Percentiles rank a stretch among this genome's conserved stretches.
These are phyloP conservation scores for Aeminium ludgeri DNA, from an alignment of 495 filamentous ascomycete species.

Conservation along the genomic window DNA sequence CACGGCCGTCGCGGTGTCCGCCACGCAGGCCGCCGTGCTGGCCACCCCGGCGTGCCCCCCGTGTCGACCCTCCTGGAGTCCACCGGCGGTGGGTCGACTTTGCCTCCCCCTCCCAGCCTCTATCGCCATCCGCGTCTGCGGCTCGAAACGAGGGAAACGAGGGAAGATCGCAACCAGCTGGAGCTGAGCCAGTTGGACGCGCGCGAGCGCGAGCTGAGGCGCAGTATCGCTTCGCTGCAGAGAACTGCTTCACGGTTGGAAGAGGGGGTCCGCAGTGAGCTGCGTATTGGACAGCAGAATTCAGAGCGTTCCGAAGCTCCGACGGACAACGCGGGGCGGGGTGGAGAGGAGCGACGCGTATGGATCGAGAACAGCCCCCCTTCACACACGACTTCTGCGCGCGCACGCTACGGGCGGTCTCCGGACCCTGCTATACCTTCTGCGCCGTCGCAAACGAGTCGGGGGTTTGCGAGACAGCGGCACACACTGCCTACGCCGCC, in stretches of 20 bases:
- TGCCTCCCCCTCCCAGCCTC: slow-evolving; percentile 3
- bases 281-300: no score
- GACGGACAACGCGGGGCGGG: no score
- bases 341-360: no score
- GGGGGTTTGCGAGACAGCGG: background rate
- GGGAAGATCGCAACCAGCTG: no score
- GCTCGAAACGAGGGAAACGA: no score
- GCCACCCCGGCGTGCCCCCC: slow-evolving; percentile 9
- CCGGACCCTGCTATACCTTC: no score
- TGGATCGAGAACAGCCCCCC: no score
- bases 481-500: slow-evolving; percentile 9
- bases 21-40: slow-evolving; percentile 7
- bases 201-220: background rate
- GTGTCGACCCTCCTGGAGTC: slow-evolving; percentile 14
- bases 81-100: background rate
- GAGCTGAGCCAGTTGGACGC: background rate
- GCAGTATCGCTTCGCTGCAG: background rate
- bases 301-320: no score
- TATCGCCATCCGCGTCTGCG: background rate
- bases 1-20: slow-evolving; percentile 11
- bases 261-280: no score
- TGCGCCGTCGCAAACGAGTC: no score
- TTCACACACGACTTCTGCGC: no score
- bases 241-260: background rate
- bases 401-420: no score